Base-by-base conservation (phyloP, 148 eudicot genomes). In the Rhododendron ferrugineum region DNA sequence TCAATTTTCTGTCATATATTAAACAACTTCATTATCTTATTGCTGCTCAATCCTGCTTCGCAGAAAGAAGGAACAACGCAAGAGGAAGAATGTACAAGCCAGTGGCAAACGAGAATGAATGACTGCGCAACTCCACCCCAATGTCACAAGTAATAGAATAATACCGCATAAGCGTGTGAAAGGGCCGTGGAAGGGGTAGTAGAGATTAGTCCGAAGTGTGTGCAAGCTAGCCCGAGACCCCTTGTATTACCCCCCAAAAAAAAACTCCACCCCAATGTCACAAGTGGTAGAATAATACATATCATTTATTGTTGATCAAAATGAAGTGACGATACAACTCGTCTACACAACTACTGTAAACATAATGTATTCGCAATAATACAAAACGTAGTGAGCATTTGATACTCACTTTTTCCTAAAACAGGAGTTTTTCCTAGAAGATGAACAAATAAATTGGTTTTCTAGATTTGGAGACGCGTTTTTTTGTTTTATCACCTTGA, bases 31-130 rank as follows among this genome's bases (percentile, higher is more conserved):
- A 68, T n/a, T n/a, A 44, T 66, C 26, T 8, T 13, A 50, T 26
- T 74, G 15, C n/a, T 42, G 75, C 54, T 52, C 3, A 14, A 75
- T 42, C 62, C 60, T 46, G 84, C 34, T n/a, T 78, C 73, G 82
- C 93, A 83, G 91, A 88, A 85, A 87, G 79, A 86, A 88, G 77
- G 79, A 87, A 88, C 80, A 85, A 78, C 56, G 85, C 54, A 1
- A 78, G 85, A 64, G 82, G 85, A 75, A 87, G 73, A 84, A 68
- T 54, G 47, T 83, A 85, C 82, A 87, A 66, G 44, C 42, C 74
- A 34, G 77, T 77, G 79, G 81, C 56, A 26, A 82, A 90, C 74
- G 46, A 56, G 82, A 70, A 36, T 22, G 14, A 79, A 76, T 80
- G 36, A 42, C 18, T 1, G 23, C 20, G 11, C 32, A 32, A 9